Evolutionary conservation across 2,329 filamentous ascomycete species (phyloP).

Genomic region (Colletotrichum melonis): DNA sequence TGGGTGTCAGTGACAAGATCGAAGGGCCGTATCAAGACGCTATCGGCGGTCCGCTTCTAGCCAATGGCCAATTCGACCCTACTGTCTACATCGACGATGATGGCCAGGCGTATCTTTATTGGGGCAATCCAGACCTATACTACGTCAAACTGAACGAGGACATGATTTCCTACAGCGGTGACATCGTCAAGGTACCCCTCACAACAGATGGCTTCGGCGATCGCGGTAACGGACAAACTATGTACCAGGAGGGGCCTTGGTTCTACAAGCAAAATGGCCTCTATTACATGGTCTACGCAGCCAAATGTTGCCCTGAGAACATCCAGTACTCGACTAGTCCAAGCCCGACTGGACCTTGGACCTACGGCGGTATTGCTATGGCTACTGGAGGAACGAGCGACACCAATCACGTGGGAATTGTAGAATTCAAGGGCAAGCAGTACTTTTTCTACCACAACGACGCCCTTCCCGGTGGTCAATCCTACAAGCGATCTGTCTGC

Average conservation of each 20-base stretch:
- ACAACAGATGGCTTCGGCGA: too few species aligned
- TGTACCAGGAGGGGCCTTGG: slow-evolving; percentile 46
- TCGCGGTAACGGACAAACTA: not conserved
- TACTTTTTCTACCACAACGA: not conserved
- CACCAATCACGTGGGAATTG: not conserved
- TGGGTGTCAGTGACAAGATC: slow-evolving; percentile 46
- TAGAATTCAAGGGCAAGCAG: not conserved
- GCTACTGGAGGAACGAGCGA: too few species aligned
- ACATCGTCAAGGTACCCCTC: too few species aligned
- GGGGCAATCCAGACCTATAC: slow-evolving; percentile 42
- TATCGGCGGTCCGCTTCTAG: slow-evolving; percentile 42
- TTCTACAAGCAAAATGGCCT: slow-evolving; percentile 43
- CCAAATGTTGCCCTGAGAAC: slow-evolving; percentile 45
- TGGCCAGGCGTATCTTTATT: slow-evolving; percentile 51
- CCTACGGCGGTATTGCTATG: not conserved
- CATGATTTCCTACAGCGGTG: slow-evolving; percentile 48
- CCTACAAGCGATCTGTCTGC: not conserved
- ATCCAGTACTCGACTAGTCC: slow-evolving; percentile 44
- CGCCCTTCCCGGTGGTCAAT: not conserved
- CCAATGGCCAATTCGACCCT: slow-evolving; percentile 50
- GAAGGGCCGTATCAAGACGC: slow-evolving; percentile 50
- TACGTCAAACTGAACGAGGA: slow-evolving; percentile 53
- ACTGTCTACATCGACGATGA: slow-evolving; percentile 55
- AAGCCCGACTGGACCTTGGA: slow-evolving; percentile 28
- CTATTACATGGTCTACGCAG: slow-evolving; percentile 46